Conservation (phyloP, 768 basidiomycete genomes). For the Phaffia australis region DNA sequence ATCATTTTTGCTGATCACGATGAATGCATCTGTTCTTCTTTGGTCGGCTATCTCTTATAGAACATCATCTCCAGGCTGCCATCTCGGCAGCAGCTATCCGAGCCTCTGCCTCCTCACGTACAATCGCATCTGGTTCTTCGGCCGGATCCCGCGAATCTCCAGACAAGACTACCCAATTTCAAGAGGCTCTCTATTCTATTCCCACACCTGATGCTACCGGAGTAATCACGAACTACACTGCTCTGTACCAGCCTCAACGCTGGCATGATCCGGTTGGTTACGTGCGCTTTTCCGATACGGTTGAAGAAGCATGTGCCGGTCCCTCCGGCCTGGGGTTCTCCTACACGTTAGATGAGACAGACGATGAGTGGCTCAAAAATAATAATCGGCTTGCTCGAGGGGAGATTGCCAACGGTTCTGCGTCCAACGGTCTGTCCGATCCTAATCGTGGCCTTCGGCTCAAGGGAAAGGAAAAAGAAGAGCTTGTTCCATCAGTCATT, state of each 20-base stretch:
- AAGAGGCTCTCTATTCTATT: slow-evolving; percentile 49
- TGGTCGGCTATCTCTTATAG: slow-evolving; percentile 22
- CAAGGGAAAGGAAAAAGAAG: slow-evolving; percentile 69
- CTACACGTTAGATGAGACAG: slow-evolving; percentile 92
- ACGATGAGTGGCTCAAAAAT: slow-evolving; percentile 86
- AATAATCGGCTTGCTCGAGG: slow-evolving; percentile 54
- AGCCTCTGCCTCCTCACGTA: slow-evolving; percentile 30
- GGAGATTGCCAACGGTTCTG: slow-evolving; percentile 34
- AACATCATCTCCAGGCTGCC: slow-evolving; percentile 43
- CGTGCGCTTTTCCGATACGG: slow-evolving; percentile 69
- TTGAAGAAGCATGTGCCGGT: slow-evolving; percentile 53
- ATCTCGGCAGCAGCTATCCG: slow-evolving; percentile 39
- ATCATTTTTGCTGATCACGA: neutral
- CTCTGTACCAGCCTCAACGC: slow-evolving; percentile 55
- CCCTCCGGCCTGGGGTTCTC: slow-evolving; percentile 47
- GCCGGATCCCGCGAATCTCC: slow-evolving; percentile 24
- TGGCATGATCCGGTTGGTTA: slow-evolving; percentile 73
- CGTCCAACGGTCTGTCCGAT: slow-evolving; percentile 63
- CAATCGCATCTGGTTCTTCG: slow-evolving; percentile 27
- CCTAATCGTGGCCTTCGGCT: slow-evolving; percentile 38
- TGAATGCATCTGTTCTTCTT: neutral
- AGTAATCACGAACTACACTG: slow-evolving; percentile 58
- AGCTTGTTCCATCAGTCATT: slow-evolving; percentile 42
- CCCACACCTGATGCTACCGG: slow-evolving; percentile 87
- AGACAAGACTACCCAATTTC: slow-evolving; percentile 37